Percentiles rank a stretch among this genome's conserved stretches.
phyloP scores from a whole-genome alignment of 306 rosid species.

The Quercus agrifolia region DNA sequence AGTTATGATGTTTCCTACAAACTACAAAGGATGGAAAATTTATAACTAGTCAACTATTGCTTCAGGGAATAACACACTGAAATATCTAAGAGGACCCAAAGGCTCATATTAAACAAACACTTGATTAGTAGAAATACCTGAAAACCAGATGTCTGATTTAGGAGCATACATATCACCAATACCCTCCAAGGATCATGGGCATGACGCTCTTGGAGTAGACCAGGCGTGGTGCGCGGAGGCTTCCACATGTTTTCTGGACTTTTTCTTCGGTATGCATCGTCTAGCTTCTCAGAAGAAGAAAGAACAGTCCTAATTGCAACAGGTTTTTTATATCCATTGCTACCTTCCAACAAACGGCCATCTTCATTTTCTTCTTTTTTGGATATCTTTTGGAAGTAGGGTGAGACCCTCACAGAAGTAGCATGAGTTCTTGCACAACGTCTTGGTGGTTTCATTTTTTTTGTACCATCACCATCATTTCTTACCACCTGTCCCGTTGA shows the following conservation, averaged over 20 bases:
- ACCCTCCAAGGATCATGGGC: slow-evolving; percentile 75
- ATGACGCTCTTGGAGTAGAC: slow-evolving; percentile 70
- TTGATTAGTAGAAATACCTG: slow-evolving; percentile 39
- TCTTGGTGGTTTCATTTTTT: not conserved
- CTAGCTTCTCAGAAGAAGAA: slow-evolving; percentile 28
- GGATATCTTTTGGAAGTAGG: slow-evolving; percentile 23
- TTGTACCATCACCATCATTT: not conserved
- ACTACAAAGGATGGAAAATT: not conserved
- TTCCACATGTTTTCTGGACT: slow-evolving; percentile 50
- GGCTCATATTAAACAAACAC: not conserved
- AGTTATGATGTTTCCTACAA: not conserved
- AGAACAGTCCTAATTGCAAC: slow-evolving; percentile 10
- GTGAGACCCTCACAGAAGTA: slow-evolving; percentile 21
- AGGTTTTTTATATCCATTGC: not conserved
- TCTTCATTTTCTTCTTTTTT: not conserved
- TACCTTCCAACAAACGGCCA: not conserved
- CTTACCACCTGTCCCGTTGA: slow-evolving; percentile 11
- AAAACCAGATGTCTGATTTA: slow-evolving; percentile 49
- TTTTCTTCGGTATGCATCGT: slow-evolving; percentile 55
- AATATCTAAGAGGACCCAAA: not conserved
- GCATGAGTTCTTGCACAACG: slow-evolving; percentile 4
- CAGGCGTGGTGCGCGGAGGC: slow-evolving; percentile 54
- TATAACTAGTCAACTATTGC: not conserved
- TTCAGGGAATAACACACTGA: not conserved
- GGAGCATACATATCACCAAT: slow-evolving; percentile 64